Base-by-base conservation (phyloP, 441 rosid genomes). In the Omphalea diandra region DNA sequence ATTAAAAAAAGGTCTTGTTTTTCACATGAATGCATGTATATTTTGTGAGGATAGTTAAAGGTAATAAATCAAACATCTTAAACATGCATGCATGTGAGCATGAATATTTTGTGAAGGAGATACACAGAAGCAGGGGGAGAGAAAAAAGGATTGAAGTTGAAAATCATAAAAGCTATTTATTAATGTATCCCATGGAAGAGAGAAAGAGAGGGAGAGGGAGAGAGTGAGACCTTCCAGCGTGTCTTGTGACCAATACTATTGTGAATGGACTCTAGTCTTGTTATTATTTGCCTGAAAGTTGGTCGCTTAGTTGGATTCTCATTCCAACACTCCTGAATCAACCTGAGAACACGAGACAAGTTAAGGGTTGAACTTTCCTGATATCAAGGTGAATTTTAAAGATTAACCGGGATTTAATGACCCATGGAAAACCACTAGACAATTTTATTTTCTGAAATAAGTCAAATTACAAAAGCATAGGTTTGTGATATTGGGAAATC, bases 241-340 rank as follows among this genome's bases (percentile, higher is more conserved):
- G 84, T 85, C 70, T 84, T 94, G 58, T 84, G 93, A 69, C 78
- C 79, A 49, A 87, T 73, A 12, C 77, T 79, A 75, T 74, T 69
- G 63, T 83, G 74, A 72, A 91, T 84, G 4, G 81, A 76, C 74
- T 91, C 97, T 70, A 94, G 87, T 66, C 75, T 83, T 40, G 61
- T 76, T 73, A 94, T 83, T 68, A 94, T 83, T 80, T 85, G 84
- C 82, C 85, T 88, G 82, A 90, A 94, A 12, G 94, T 75, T 0
- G 97, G 99, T 75, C 99, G 82, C 75, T 82, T 90, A 7, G 84
- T 79, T 32, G 98, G 96, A 64, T 88, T 85, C 69, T 92, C 97
- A 52, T 76, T 72, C 99, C 99, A 94, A 80, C 98, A 94, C 67
- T 88, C 93, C 83, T 88, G 96, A 71, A 92, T 94, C 79, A 92